Base-by-base conservation (phyloP, 352 stramenopile species). In the Globisporangium parvum region DNA sequence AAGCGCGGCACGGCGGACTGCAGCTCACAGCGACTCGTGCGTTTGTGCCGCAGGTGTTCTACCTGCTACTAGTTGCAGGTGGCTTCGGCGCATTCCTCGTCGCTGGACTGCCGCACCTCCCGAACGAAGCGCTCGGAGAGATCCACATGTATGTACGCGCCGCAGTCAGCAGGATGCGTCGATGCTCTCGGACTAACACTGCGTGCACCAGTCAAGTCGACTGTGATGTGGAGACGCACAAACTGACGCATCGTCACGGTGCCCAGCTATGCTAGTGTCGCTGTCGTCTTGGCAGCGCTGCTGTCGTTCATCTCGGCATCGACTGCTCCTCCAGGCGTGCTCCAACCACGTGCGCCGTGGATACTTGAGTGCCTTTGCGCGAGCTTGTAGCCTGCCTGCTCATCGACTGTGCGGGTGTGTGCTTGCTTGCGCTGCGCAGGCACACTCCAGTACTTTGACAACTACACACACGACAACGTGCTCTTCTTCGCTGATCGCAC, bases 11-110 rank as follows among this genome's bases (percentile, higher is more conserved):
- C 39, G 9, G 10, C 23, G 6, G 3, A 40, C 21, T 41, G 18
- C 15, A 12, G 2, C 18, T 6, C 46, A 23, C 46, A n/a, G 1
- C 1, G n/a, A n/a, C n/a, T n/a, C n/a, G n/a, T n/a, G n/a, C 35
- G 26, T 9, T 52, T n/a, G 33, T 54, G 26, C 57, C 51, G 0
- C 53, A 87, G 74, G 64, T 74, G 35, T 77, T 87, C 51, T 88
- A 86, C 62, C 37, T 91, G 59, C 31, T 81, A 57, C 60, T 88
- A 35, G 70, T 87, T 8, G 62, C 74, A 12, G 71, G 77, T 12
- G 73, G 77, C 56, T 87, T 85, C 53, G 73, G 67, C 21, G 65
- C 67, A 9, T 88, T 90, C 66, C 67, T 88, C 23, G 54, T 71
- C 35, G 57, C 41, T 1, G 77, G 69, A 12, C 52, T 82, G 21